Conservation (phyloP, 1,284 basidiomycete genomes). For the Fomes fomentarius region DNA sequence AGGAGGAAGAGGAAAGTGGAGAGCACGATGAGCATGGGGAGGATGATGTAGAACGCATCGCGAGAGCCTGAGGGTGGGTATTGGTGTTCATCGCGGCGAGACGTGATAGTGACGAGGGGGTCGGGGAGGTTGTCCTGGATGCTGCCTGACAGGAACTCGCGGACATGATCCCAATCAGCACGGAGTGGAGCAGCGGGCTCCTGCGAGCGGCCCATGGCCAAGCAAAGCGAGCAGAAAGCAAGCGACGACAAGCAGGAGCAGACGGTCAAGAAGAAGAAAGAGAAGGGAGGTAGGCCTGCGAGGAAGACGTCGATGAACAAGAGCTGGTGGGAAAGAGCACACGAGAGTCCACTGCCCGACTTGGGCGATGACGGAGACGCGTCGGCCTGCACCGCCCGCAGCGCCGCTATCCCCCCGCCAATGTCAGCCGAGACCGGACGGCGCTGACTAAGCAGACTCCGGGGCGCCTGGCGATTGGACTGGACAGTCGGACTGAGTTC, state of each 20-base stretch:
- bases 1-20: conserved; percentile 93
- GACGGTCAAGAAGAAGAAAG: not conserved
- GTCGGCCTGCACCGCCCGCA: conserved; percentile 23
- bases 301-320: not conserved
- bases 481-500: not conserved
- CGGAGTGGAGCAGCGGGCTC: conserved; percentile 11
- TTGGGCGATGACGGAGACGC: not conserved
- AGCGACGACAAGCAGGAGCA: not conserved
- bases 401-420: conserved; percentile 2
- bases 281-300: conserved; percentile 5
- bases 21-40: conserved; percentile 91
- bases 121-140: conserved; percentile 31
- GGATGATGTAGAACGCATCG: conserved; percentile 77
- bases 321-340: conserved; percentile 20
- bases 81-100: conserved; percentile 31
- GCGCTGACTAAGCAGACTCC: not conserved
- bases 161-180: conserved; percentile 22
- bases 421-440: not conserved
- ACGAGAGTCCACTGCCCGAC: not conserved
- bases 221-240: conserved; percentile 3
- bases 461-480: not conserved
- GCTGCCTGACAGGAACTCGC: conserved; percentile 24
- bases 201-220: conserved; percentile 24
- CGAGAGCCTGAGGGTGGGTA: conserved; percentile 23
- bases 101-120: conserved; percentile 12